Percentiles rank a stretch among this genome's conserved stretches.
Evolutionary conservation across 495 filamentous ascomycete genomes (phyloP).

Genomic region (Evansstolkia leycettana): DNA sequence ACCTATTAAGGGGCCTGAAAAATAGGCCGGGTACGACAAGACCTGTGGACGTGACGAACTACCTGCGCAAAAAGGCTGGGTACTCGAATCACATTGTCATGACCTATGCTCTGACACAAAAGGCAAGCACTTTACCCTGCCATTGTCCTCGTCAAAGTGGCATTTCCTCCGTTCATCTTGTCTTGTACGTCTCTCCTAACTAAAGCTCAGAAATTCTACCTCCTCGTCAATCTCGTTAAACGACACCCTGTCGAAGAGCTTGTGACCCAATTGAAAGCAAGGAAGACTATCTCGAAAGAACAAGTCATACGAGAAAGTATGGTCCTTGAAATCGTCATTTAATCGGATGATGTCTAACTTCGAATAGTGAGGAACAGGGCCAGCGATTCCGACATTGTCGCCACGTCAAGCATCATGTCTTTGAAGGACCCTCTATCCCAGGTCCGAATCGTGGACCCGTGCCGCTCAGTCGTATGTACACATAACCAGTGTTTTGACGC

Average conservation of each 20-base stretch:
- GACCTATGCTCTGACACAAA: conserved; percentile 84
- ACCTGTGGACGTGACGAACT: conserved; percentile 77
- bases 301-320: conserved; percentile 76
- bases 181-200: conserved; percentile 1
- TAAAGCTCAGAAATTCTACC: conserved; percentile 55
- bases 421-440: conserved; percentile 87
- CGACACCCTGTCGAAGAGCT: conserved; percentile 59
- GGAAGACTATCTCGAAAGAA: conserved; percentile 65
- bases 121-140: conserved; percentile 39
- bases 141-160: conserved; percentile 2
- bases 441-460: conserved; percentile 65
- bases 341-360: neutral
- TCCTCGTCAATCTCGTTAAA: conserved; percentile 63
- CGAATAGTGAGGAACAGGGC: conserved; percentile 64
- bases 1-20: conserved; percentile 77
- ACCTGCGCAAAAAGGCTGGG: conserved; percentile 51
- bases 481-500: conserved; percentile 96
- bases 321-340: conserved; percentile 19
- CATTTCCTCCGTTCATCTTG: neutral
- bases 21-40: conserved; percentile 89
- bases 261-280: conserved; percentile 49
- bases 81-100: conserved; percentile 70
- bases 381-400: conserved; percentile 75
- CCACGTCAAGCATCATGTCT: conserved; percentile 78
- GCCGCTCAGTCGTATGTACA: conserved; percentile 64